Base-by-base conservation (phyloP, 176 grass and related monocot genomes). In the Eremochloa ophiuroides region DNA sequence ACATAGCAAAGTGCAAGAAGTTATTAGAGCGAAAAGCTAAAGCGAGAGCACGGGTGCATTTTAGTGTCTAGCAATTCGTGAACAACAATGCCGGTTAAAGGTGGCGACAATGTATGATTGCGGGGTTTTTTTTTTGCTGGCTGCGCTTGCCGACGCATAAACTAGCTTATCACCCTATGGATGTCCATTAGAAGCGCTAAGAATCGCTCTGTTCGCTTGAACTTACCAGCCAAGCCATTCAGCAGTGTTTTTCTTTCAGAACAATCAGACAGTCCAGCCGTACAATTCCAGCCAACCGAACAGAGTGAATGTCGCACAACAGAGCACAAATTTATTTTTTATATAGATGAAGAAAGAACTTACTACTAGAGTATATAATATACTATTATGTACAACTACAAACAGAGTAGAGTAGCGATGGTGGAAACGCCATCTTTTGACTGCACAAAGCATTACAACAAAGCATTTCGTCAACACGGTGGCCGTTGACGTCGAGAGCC, bases 371-470 rank as follows among this genome's bases (percentile, higher is more conserved):
- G n/a, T n/a, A n/a, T n/a, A n/a, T n/a, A n/a, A n/a, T n/a, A n/a
- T n/a, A n/a, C 38, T 41, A 11, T 10, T n/a, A 43, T 20, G 47
- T 50, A 20, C 50, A 53, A 53, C 50, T 22, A 20, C 20, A 51
- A 51, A 51, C 48, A 51, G 48, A 50, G 46, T 18, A 46, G 43
- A 13, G 10, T 14, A 48, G 17, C 6, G 18, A 22, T 53, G 50
- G 50, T 53, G 50, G 47, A 39, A 71, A 62, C 26, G 27, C 13
- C 11, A 22, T 58, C 28, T 78, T 83, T 88, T 83, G 74, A 78
- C 80, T 17, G 39, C 6, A 12, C 8, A 79, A 14, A 39, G 9
- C 73, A 37, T 75, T 73, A n/a, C n/a, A n/a, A 12, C 8, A 79
- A 14, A 39, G 9, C 73, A 37, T 75, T 73, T 38, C 6, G 74